A percentile compares a stretch with the other conserved stretches of the same genome.
These are phyloP conservation scores for Punica granatum DNA, from an alignment of 345 rosid genomes.

Conservation along the genomic window DNA sequence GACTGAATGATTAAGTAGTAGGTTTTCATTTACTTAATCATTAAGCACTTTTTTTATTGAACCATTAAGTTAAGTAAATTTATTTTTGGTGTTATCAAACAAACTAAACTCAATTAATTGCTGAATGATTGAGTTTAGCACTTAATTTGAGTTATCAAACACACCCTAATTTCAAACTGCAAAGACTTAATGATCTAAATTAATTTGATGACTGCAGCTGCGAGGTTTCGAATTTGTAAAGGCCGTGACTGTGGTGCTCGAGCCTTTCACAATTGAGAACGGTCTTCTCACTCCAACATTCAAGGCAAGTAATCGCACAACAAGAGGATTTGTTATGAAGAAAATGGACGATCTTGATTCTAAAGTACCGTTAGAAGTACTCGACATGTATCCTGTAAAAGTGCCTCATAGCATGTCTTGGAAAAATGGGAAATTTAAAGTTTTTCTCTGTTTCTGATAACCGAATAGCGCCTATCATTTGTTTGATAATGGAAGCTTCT, in stretches of 20 bases:
- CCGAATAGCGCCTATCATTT: neutral
- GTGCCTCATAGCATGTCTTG: no score
- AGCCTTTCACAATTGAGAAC: constrained; percentile 76
- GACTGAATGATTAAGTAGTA: no score
- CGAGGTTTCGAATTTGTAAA: constrained; percentile 94
- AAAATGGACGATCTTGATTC: neutral
- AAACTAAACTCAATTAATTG: no score
- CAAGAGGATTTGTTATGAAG: neutral
- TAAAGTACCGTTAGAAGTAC: no score
- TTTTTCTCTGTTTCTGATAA: neutral
- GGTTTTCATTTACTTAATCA: no score
- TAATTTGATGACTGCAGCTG: constrained; percentile 31
- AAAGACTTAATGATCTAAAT: neutral
- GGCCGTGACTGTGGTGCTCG: constrained; percentile 76
- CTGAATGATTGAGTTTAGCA: no score
- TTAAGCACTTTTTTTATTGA: no score
- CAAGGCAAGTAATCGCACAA: constrained; percentile 45
- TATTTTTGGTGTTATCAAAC: no score
- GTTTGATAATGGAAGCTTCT: neutral
- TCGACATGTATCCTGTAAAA: neutral
- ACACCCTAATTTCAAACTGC: constrained; percentile 3
- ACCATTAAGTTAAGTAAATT: no score
- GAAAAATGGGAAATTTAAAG: no score
- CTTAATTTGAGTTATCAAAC: no score
- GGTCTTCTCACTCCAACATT: constrained; percentile 90